A percentile compares a stretch with the other conserved stretches of the same genome.
Evolutionary conservation across 208 protist genomes (phyloP).

Genomic region (Acanthamoeba lenticulata): DNA sequence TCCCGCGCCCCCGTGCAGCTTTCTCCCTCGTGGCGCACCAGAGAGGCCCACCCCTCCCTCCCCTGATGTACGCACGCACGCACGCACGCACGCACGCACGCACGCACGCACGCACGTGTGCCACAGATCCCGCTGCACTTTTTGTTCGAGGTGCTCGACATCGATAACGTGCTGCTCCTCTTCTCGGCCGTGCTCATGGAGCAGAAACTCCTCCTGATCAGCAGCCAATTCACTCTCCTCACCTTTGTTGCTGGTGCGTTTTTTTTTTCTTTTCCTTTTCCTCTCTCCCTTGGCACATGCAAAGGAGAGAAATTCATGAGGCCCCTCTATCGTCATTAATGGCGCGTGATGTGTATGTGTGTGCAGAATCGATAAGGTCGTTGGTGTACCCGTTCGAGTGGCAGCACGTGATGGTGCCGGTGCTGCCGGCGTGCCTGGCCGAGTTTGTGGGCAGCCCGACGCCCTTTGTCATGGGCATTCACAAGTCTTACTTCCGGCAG

Average conservation of each 20-base stretch:
- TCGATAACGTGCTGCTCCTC: conserved; percentile 70
- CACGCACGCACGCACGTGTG: too few species aligned
- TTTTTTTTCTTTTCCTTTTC: not conserved
- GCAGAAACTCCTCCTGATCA: conserved; percentile 72
- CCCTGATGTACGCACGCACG: too few species aligned
- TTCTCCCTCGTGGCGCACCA: not conserved
- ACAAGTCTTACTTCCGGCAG: not conserved
- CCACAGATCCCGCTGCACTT: conserved; percentile 71
- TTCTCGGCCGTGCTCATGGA: conserved; percentile 71
- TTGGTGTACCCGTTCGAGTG: conserved; percentile 83
- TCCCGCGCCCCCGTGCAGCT: not conserved
- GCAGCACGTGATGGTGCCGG: conserved; percentile 82
- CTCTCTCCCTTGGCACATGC: too few species aligned
- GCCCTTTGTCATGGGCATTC: conserved; percentile 83
- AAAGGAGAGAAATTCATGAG: too few species aligned
- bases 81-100: too few species aligned
- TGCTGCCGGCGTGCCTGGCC: conserved; percentile 68
- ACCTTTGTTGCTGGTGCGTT: conserved; percentile 60
- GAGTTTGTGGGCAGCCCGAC: conserved; percentile 82
- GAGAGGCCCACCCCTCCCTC: not conserved
- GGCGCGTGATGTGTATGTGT: not conserved
- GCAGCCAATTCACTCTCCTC: conserved; percentile 68
- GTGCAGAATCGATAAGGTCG: conserved; percentile 64
- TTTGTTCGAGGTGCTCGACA: conserved; percentile 68
- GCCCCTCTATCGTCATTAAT: too few species aligned